Base-by-base conservation (phyloP, 306 rosid genomes). In the Casuarina cunninghamiana region DNA sequence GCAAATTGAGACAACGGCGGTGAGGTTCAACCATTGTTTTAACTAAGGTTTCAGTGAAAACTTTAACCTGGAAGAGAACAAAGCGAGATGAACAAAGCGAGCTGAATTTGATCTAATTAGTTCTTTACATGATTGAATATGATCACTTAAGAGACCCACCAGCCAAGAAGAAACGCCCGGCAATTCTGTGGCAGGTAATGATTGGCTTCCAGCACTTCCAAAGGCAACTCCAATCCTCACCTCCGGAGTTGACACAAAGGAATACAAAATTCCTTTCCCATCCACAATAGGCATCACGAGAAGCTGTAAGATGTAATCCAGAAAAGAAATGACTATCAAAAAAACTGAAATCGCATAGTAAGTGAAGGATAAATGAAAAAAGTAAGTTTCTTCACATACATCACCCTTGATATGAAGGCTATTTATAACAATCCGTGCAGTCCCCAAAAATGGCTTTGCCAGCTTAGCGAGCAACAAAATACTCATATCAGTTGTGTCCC, bases 11-110 rank as follows among this genome's bases (percentile, higher is more conserved):
- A 84, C 99, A 96, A 8, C 93, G 96, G 6, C 98, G 93, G 42
- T 90, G 94, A 87, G 99, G 98, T 83, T 96, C 99, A 79, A 96
- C 99, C 99, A 93, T 96, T 13, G 97, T 96, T 82, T 89, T 96
- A 45, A 81, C 89, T 81, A 96, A 72, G 48, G 95, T 87, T 54
- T 96, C 99, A 8, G 89, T 84, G 41, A 88, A 87, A 80, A 90
- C 78, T 81, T 93, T 96, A 86, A 85, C 96, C 99, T 96, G 79
- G 74, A 84, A 44, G 79, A 71, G 58, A 74, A 57, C 45, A 4
- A 37, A 58, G 19, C 15, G n/a, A 58, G 65, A 35, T 62, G 50
- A 67, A 41, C 71, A 32, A 42, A 72, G 35, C 75, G 21, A 21
- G 77, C 38, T 39, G 55, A 75, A 61, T 77, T 44, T 54, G 74